Evolutionary conservation across 2,329 filamentous ascomycete species (phyloP), one percentile per base, ranked within the genome.

Genomic region (Xylariomycetidae sp.): DNA sequence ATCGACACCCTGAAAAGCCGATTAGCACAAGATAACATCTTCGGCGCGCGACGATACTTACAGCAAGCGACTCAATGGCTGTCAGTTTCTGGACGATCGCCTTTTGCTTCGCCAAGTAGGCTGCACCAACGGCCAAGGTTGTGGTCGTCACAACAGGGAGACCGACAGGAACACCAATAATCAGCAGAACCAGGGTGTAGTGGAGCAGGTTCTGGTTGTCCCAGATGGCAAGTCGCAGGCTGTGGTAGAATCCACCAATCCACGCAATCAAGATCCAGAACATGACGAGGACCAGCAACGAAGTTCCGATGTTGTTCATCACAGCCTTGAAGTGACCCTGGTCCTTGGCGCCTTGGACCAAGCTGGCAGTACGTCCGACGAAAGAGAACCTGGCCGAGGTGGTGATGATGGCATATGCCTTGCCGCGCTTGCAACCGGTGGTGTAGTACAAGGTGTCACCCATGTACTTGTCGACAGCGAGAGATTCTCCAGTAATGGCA

Each of bases 241-340:
- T 67, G 57, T 76, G 81, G 74, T 78, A 85, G 74, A 87, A 87
- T 59, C 79, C 82, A 61, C 82, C 82, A 47, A 86, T 82, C 82
- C 82, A 86, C 49, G 79, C 72, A 36, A 74, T 65, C 51, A 87
- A 69, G 59, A 86, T 84, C 71, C 74, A 86, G 65, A 83, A 81
- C 63, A 86, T 79, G 65, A 86, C 82, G 42, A 86, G 68, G 50
- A 86, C 80, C 49, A 87, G 70, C 36, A 87, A 70, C 40, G 77
- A 67, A 33, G 80, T 85, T 63, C 82, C 82, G 54, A 87, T 86
- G 56, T 75, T 81, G 74, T 86, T 80, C 82, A 86, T 86, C 69
- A 86, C 82, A 46, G 81, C 81, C 69, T 87, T 85, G 75, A 85
- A 85, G 64, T 85, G 80, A 65, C 82, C 82, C 54, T 79, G 73